phyloP scores from a whole-genome alignment of 192 early-diverging fungal species.

The Phlyctochytrium arcticum region DNA sequence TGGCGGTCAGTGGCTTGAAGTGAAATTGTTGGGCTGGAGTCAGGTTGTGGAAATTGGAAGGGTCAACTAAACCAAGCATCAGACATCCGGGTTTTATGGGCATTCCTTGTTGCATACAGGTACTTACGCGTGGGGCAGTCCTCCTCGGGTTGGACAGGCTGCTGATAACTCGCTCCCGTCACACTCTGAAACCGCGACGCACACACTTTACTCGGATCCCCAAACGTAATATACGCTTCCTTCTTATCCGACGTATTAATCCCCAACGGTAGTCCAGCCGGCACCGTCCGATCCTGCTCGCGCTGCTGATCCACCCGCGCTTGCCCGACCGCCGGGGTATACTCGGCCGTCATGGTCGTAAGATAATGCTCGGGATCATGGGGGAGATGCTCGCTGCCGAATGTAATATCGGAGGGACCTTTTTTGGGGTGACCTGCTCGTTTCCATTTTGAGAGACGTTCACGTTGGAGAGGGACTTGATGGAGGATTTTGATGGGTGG shows the following conservation, averaged over 20 bases:
- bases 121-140: neutral
- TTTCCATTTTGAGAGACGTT: neutral
- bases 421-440: neutral
- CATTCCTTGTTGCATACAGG: constrained; percentile 2
- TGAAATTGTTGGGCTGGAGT: constrained; percentile 13
- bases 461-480: constrained; percentile 1
- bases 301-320: neutral
- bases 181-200: constrained; percentile 17
- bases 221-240: constrained; percentile 34
- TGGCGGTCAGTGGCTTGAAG: constrained; percentile 18
- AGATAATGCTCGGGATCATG: constrained; percentile 2
- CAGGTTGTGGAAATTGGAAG: neutral
- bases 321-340: neutral
- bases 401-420: constrained; percentile 41
- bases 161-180: constrained; percentile 11
- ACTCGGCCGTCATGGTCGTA: constrained; percentile 36
- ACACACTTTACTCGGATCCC: constrained; percentile 20
- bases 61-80: neutral
- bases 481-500: constrained; percentile 13
- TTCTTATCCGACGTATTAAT: constrained; percentile 13
- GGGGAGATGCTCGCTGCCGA: constrained; percentile 31
- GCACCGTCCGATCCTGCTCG: neutral
- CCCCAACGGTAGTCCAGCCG: constrained; percentile 37
- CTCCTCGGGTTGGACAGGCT: neutral
- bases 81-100: neutral